Percentiles rank a stretch among this genome's conserved stretches.
Evolutionary conservation across 2,329 filamentous ascomycete genomes (phyloP).

Genomic region (Fusarium clavum): DNA sequence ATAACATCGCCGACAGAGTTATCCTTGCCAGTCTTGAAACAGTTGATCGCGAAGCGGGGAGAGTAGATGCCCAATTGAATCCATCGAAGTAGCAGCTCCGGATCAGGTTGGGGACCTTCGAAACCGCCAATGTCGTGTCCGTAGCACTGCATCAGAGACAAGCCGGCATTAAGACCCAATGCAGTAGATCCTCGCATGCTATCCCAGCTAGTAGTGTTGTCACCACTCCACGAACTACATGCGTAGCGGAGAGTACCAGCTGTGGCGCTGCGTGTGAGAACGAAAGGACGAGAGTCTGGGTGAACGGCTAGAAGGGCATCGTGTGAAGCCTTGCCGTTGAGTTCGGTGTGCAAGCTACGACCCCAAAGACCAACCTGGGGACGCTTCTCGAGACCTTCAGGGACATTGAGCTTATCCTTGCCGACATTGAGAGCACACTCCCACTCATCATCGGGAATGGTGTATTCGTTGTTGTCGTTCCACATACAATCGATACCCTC

Average conservation of each 20-base stretch:
- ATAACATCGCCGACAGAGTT: constrained; percentile 78
- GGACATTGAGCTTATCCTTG: constrained; percentile 50
- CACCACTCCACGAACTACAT: constrained; percentile 79
- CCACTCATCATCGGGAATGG: constrained; percentile 74
- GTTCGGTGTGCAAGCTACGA: constrained; percentile 74
- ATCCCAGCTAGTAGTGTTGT: constrained; percentile 80
- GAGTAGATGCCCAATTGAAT: constrained; percentile 77
- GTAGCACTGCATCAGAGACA: constrained; percentile 76
- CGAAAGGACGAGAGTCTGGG: constrained; percentile 72
- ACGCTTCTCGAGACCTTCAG: constrained; percentile 51
- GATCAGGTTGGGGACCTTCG: constrained; percentile 77
- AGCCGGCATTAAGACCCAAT: constrained; percentile 73
- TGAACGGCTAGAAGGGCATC: constrained; percentile 71
- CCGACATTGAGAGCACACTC: constrained; percentile 64
- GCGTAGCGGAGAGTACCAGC: constrained; percentile 77
- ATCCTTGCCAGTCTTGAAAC: constrained; percentile 78
- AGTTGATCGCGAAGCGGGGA: constrained; percentile 80
- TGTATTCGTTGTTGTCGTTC: constrained; percentile 85
- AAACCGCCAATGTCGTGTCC: constrained; percentile 83
- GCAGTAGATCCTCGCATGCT: constrained; percentile 79
- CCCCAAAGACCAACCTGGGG: constrained; percentile 76
- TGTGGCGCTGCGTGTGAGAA: constrained; percentile 77
- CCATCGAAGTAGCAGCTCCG: constrained; percentile 79
- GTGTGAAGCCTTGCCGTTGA: constrained; percentile 77
- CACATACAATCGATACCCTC: constrained; percentile 79